A percentile compares a stretch with the other conserved stretches of the same genome.
phyloP scores from a whole-genome alignment of 2,329 filamentous ascomycete species.

The Epichloe baconii region DNA sequence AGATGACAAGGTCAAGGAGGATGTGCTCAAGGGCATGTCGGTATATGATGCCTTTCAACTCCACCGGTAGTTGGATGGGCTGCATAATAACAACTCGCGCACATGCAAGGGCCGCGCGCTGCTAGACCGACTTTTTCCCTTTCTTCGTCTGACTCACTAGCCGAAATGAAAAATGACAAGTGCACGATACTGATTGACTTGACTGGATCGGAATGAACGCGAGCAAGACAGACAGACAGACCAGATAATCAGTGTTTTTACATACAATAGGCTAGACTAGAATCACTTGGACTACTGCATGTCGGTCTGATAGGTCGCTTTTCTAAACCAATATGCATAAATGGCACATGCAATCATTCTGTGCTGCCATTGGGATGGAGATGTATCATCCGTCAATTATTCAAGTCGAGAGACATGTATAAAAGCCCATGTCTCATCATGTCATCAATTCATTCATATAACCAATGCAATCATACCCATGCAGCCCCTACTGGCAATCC shows the following conservation, averaged over 20 bases:
- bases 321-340: not conserved
- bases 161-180: no score
- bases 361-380: no score
- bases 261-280: no score
- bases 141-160: no score
- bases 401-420: not conserved
- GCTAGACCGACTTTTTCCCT: no score
- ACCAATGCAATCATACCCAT: slow-evolving; percentile 22
- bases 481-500: slow-evolving; percentile 8
- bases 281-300: not conserved
- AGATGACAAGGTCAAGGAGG: slow-evolving; percentile 49
- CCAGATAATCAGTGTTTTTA: no score
- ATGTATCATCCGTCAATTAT: no score
- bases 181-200: no score
- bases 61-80: slow-evolving; percentile 23
- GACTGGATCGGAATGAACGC: no score
- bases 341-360: no score
- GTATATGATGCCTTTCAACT: slow-evolving; percentile 55
- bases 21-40: slow-evolving; percentile 47
- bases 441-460: slow-evolving; percentile 24
- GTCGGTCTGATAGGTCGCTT: not conserved
- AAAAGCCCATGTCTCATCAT: slow-evolving; percentile 8
- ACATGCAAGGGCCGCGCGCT: not conserved
- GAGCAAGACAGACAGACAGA: no score
- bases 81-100: not conserved